phyloP scores from a whole-genome alignment of 768 basidiomycete species.

The Boletus coccyginus region DNA sequence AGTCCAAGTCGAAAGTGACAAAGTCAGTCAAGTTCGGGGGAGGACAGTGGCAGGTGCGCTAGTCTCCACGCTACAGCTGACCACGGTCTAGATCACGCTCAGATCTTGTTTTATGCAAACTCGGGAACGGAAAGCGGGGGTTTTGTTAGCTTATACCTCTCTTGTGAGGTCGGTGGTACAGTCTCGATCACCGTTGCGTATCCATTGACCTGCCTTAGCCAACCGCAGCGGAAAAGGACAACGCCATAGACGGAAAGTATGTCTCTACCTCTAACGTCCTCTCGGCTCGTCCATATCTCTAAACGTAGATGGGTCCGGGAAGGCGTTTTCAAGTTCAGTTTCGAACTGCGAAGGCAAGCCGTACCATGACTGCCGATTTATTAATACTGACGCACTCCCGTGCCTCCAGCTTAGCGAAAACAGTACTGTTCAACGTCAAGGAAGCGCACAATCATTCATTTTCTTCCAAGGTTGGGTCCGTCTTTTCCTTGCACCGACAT shows the following conservation, averaged over 20 bases:
- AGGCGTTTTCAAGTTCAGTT: constrained; percentile 81
- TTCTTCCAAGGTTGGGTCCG: constrained; percentile 54
- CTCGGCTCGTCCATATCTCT: not conserved
- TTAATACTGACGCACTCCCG: not conserved
- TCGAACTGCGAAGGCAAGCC: constrained; percentile 70
- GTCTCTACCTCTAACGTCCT: constrained; percentile 2
- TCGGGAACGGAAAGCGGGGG: constrained; percentile 62
- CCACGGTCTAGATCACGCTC: not conserved
- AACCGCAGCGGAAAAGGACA: constrained; percentile 71
- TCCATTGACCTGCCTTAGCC: constrained; percentile 46
- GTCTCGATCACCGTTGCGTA: not conserved
- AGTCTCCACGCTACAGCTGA: not conserved
- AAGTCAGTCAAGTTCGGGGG: constrained; percentile 75
- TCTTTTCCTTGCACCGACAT: not conserved
- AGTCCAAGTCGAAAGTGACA: constrained; percentile 71
- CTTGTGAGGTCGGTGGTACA: constrained; percentile 65
- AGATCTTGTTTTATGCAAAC: constrained; percentile 85
- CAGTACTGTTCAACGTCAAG: constrained; percentile 57
- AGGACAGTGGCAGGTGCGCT: constrained; percentile 67
- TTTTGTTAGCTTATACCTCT: constrained; percentile 75
- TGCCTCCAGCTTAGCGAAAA: constrained; percentile 42
- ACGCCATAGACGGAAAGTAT: constrained; percentile 58
- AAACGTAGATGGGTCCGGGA: constrained; percentile 72
- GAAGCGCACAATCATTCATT: constrained; percentile 84
- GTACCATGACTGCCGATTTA: not conserved